These are phyloP conservation scores for Lasiodiplodia sp. DNA, from an alignment of 2,329 filamentous ascomycete genomes.

Conservation along the genomic window DNA sequence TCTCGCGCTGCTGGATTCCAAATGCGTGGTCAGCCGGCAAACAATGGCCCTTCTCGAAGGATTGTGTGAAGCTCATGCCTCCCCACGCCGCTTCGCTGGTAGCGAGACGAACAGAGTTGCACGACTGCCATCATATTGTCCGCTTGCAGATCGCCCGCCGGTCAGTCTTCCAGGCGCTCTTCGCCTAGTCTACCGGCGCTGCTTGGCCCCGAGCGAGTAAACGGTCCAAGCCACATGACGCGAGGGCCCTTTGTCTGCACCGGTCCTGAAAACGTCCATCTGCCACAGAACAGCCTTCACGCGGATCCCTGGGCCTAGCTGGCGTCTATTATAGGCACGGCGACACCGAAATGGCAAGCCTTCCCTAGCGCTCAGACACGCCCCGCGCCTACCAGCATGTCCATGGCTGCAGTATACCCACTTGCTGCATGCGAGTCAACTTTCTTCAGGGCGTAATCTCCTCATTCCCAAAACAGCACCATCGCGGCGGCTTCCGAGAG, in stretches of 20 bases:
- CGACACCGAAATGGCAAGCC: slow-evolving; percentile 24
- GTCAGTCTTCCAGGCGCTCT: slow-evolving; percentile 16
- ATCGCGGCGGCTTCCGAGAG: neutral
- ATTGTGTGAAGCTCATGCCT: slow-evolving; percentile 13
- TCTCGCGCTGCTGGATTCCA: slow-evolving; percentile 25
- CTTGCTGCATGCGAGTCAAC: slow-evolving; percentile 23
- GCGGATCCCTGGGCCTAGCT: slow-evolving; percentile 23
- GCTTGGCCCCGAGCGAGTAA: slow-evolving; percentile 8
- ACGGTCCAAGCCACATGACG: slow-evolving; percentile 28
- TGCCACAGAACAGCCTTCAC: slow-evolving; percentile 21
- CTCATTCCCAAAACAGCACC: slow-evolving; percentile 12
- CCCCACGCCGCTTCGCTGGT: slow-evolving; percentile 22
- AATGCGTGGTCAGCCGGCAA: slow-evolving; percentile 24
- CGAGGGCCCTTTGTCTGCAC: slow-evolving; percentile 14
- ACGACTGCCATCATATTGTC: slow-evolving; percentile 22
- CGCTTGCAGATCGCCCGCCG: slow-evolving; percentile 24
- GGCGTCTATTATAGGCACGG: slow-evolving; percentile 26
- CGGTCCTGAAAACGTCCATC: slow-evolving; percentile 28
- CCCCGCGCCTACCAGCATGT: slow-evolving; percentile 18
- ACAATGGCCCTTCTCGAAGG: slow-evolving; percentile 15
- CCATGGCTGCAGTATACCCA: slow-evolving; percentile 13
- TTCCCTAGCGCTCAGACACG: slow-evolving; percentile 23
- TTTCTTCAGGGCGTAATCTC: slow-evolving; percentile 20
- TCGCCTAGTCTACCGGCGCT: slow-evolving; percentile 22
- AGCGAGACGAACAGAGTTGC: slow-evolving; percentile 28